Percentiles rank a stretch among this genome's conserved stretches.
Conservation (phyloP, 2,329 filamentous ascomycete genomes). For the Neocucurbitaria cava region DNA sequence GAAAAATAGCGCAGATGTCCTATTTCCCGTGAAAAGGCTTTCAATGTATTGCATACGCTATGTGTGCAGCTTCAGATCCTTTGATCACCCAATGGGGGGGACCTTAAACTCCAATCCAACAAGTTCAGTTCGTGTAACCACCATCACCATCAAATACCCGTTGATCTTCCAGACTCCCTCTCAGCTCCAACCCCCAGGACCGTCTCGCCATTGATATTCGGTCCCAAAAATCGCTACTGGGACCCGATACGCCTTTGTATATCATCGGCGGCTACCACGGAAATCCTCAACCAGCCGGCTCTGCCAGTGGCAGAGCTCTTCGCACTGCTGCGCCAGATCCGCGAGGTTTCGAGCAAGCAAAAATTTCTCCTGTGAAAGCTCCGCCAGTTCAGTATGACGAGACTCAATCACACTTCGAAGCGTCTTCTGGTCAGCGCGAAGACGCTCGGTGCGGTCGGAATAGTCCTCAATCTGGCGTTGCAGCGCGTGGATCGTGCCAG, state of each 20-base stretch:
- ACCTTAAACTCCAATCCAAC: neutral
- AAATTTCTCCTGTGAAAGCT: neutral
- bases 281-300: neutral
- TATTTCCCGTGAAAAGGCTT: too few species aligned
- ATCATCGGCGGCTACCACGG: neutral
- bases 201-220: neutral
- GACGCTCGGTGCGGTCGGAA: neutral
- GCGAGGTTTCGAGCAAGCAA: neutral
- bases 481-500: conserved; percentile 1
- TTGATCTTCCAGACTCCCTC: neutral
- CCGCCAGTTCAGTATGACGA: neutral
- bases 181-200: neutral
- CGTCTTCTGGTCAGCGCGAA: too few species aligned
- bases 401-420: neutral
- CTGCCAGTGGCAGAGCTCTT: neutral
- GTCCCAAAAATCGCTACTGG: too few species aligned
- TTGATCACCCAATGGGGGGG: neutral
- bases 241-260: neutral
- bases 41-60: too few species aligned
- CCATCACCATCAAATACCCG: too few species aligned
- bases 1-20: too few species aligned
- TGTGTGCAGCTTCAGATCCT: too few species aligned
- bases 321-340: neutral
- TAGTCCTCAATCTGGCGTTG: neutral
- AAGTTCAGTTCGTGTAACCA: too few species aligned